Conservation (phyloP, 2,329 filamentous ascomycete species). For the Exophiala dermatitidis region DNA sequence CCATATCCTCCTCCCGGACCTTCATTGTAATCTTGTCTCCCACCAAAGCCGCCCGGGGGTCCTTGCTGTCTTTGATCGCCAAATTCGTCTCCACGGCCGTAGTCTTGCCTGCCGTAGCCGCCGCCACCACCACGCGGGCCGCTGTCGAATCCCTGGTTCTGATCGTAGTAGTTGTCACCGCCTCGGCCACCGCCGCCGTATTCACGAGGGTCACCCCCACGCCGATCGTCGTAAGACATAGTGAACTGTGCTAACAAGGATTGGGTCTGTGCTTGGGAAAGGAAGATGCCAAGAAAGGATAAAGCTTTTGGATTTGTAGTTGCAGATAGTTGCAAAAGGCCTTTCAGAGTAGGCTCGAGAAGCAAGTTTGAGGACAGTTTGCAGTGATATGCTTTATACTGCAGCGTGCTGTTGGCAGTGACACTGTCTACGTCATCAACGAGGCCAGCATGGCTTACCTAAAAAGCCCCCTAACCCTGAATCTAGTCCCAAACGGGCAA, state of each 20-base stretch:
- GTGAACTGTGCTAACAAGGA: neutral
- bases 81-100: constrained; percentile 18
- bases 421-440: no score
- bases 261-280: neutral
- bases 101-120: constrained; percentile 14
- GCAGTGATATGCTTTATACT: no score
- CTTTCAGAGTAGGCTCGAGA: no score
- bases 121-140: constrained; percentile 9
- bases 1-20: constrained; percentile 14
- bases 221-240: constrained; percentile 23
- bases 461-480: no score
- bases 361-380: no score
- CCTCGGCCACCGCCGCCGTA: constrained; percentile 21
- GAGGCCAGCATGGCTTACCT: no score
- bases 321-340: no score
- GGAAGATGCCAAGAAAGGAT: neutral
- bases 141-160: constrained; percentile 20
- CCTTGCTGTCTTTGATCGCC: constrained; percentile 13
- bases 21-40: constrained; percentile 5
- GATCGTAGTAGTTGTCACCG: constrained; percentile 22
- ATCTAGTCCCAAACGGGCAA: no score
- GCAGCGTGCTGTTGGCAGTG: no score
- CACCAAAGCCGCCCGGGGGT: constrained; percentile 12
- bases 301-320: neutral
- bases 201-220: constrained; percentile 19